Base-by-base conservation (phyloP, 2,329 filamentous ascomycete genomes). In the Sodiomyces alkalinus region DNA sequence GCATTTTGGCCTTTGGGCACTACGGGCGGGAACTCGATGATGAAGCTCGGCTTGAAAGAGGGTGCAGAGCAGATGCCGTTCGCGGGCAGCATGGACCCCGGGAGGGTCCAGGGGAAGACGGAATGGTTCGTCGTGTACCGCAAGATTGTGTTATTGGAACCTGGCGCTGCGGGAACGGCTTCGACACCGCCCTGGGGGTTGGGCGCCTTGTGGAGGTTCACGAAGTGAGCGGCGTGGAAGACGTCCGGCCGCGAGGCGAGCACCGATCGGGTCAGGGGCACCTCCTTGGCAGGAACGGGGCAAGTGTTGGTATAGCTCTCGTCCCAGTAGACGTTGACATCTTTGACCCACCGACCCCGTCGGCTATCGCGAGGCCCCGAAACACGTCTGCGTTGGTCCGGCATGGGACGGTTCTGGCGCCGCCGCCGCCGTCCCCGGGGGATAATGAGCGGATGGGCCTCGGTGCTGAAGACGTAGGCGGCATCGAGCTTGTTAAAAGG, bases 81-180 rank as follows among this genome's bases (percentile, higher is more conserved):
- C 7, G 58, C 53, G 0, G 86, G 83, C 3, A 94, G 64, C 40
- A 92, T 62, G 16, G 70, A 64, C 1, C 62, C 59, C 0, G 90
- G 87, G 0, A 98, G 58, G 1, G 90, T 96, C 87, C 87, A 96
- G 0, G 90, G 90, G 44, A 85, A 96, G 42, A 81, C 76, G 0
- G 79, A 87, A 48, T 86, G 76, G 42, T 92, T 92, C 1, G 73
- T 74, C 6, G 68, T 69, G 34, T 49, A 54, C 17, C 41, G 44
- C 15, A 42, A 49, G 6, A 52, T 34, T 46, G 56, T 31, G 62
- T 53, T 44, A 66, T 44, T 48, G 5, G 36, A 36, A 56, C 73
- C 53, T 57, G 68, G 44, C 9, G 47, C 33, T 14, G 53, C 41
- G 14, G 34, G 29, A 15, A 56, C 36, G 4, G 48, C 28, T 31